phyloP scores from a whole-genome alignment of 768 basidiomycete species.

The Agrocybe pediades region DNA sequence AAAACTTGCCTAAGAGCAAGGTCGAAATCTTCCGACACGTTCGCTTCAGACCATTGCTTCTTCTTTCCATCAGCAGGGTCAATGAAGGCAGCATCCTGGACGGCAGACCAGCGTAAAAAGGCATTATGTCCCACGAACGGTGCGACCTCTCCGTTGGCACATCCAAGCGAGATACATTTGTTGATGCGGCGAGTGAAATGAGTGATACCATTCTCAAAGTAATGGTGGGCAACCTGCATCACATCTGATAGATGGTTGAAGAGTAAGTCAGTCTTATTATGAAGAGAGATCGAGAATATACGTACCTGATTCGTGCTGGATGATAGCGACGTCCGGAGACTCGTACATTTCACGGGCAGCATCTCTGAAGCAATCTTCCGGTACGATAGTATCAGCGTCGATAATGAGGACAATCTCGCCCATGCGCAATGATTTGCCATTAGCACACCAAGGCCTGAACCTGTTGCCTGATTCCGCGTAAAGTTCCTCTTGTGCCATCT shows the following conservation, averaged over 20 bases:
- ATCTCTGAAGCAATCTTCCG: conserved; percentile 85
- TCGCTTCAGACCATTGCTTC: conserved; percentile 77
- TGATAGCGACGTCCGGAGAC: conserved; percentile 80
- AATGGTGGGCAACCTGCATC: conserved; percentile 87
- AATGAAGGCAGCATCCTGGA: conserved; percentile 81
- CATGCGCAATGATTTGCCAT: conserved; percentile 73
- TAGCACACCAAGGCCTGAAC: conserved; percentile 73
- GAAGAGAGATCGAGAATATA: conserved; percentile 18
- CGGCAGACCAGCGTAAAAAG: conserved; percentile 83
- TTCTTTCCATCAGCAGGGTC: conserved; percentile 61
- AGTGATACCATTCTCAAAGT: conserved; percentile 89
- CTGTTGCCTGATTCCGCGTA: conserved; percentile 55
- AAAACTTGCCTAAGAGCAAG: too few species aligned
- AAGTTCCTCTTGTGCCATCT: conserved; percentile 72
- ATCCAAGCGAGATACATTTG: conserved; percentile 74
- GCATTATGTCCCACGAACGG: conserved; percentile 89
- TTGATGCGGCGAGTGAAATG: conserved; percentile 92
- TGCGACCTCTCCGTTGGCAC: conserved; percentile 79
- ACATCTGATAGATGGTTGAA: conserved; percentile 42
- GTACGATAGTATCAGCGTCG: conserved; percentile 77
- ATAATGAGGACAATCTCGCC: conserved; percentile 82
- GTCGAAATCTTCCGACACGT: conserved; percentile 84
- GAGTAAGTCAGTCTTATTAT: neutral
- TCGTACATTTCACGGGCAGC: conserved; percentile 84
- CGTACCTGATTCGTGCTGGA: conserved; percentile 83